Conservation (phyloP, 768 basidiomycete species). For the Chalciporus sphaerocephalus region DNA sequence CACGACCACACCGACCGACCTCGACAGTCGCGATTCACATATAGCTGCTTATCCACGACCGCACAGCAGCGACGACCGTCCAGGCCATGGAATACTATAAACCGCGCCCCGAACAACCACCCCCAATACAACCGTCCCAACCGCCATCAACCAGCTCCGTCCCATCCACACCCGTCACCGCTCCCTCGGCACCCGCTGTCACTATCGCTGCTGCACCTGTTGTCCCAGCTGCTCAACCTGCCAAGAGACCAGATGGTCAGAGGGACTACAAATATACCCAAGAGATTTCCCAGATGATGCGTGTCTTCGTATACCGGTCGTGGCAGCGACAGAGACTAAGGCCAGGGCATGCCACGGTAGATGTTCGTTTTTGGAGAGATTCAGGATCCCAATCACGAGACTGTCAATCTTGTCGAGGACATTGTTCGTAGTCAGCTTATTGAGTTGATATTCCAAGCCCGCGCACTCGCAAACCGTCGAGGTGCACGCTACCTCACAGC, state of each 20-base stretch:
- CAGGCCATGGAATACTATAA: slow-evolving; percentile 31
- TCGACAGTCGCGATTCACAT: no score
- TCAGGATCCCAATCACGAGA: slow-evolving; percentile 81
- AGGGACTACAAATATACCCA: slow-evolving; percentile 84
- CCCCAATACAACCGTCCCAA: slow-evolving; percentile 14
- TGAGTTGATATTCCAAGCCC: slow-evolving; percentile 88
- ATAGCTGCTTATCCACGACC: no score
- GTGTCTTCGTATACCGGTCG: slow-evolving; percentile 11
- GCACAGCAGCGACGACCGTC: no score
- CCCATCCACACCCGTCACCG: slow-evolving; percentile 21
- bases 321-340: no score
- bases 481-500: slow-evolving; percentile 83
- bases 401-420: slow-evolving; percentile 93
- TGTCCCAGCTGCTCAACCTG: slow-evolving; percentile 3
- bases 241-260: slow-evolving; percentile 23
- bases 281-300: slow-evolving; percentile 93
- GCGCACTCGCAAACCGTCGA: slow-evolving; percentile 74
- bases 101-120: slow-evolving; percentile 21
- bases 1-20: no score
- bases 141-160: slow-evolving; percentile 10
- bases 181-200: slow-evolving; percentile 4
- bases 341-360: slow-evolving; percentile 41
- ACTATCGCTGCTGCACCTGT: slow-evolving; percentile 8
- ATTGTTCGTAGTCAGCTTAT: slow-evolving; percentile 88
- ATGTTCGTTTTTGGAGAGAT: slow-evolving; percentile 98